phyloP scores from a whole-genome alignment of 345 rosid species.

The Sisymbrium altissimum region DNA sequence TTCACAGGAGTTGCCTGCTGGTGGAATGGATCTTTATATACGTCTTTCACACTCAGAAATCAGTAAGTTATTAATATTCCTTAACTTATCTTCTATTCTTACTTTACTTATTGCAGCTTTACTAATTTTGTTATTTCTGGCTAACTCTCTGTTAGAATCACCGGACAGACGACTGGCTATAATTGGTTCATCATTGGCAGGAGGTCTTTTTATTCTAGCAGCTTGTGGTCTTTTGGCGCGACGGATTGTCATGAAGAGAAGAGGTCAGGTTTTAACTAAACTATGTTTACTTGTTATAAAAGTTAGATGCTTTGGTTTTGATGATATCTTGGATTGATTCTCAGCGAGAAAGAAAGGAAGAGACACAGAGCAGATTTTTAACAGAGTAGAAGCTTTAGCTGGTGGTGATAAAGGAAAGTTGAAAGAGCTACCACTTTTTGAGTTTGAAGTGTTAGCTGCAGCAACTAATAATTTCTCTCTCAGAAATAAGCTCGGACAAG shows the following conservation, averaged over 20 bases:
- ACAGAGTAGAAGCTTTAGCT: conserved; percentile 37
- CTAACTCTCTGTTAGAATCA: not conserved
- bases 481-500: conserved; percentile 46
- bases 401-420: conserved; percentile 34
- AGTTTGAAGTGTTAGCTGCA: conserved; percentile 41
- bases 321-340: not conserved
- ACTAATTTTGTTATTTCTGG: not conserved
- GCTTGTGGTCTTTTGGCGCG: conserved; percentile 26
- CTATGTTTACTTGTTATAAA: not conserved
- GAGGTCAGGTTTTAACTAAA: not conserved
- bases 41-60: conserved; percentile 46
- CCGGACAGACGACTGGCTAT: conserved; percentile 15
- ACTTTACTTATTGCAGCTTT: not conserved
- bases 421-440: conserved; percentile 38
- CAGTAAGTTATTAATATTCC: conserved; percentile 28
- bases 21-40: conserved; percentile 43
- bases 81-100: not conserved
- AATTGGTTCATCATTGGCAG: conserved; percentile 16
- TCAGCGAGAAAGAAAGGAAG: conserved; percentile 24
- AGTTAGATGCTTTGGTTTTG: not conserved
- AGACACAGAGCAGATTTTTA: conserved; percentile 25
- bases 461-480: conserved; percentile 41
- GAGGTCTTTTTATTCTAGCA: conserved; percentile 16
- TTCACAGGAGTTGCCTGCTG: conserved; percentile 26
- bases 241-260: conserved; percentile 3